Evolutionary conservation across 257 asterid genomes (phyloP).

Genomic region (Ehretia macrophylla): DNA sequence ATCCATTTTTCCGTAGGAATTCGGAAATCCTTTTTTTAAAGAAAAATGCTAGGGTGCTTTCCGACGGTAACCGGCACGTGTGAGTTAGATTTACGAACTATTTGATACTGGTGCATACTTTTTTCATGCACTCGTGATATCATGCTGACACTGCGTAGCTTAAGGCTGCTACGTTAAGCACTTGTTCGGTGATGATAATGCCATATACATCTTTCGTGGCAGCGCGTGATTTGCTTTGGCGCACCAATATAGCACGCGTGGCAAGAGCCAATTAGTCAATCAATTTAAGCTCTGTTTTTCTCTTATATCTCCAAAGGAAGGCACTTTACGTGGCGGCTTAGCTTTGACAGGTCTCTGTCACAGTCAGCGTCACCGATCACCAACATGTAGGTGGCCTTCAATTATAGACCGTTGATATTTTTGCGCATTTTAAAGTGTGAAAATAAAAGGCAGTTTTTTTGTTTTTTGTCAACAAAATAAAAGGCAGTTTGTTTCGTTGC

Average conservation of each 20-base stretch:
- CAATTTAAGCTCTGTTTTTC: not conserved
- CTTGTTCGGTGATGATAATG: too few relatives aligned
- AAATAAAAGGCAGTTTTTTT: not conserved
- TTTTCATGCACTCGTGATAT: too few relatives aligned
- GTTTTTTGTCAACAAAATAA: too few relatives aligned
- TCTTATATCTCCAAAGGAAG: not conserved
- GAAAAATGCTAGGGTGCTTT: too few relatives aligned
- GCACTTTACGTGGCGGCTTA: slow-evolving; percentile 31
- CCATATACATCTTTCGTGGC: too few relatives aligned
- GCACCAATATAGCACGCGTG: slow-evolving; percentile 3
- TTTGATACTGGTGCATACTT: too few relatives aligned
- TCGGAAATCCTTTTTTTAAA: too few relatives aligned
- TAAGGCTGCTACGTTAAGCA: too few relatives aligned
- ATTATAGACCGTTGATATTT: slow-evolving; percentile 16
- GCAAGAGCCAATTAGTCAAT: not conserved
- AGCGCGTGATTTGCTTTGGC: not conserved
- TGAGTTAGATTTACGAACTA: too few relatives aligned
- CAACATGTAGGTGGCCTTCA: slow-evolving; percentile 8
- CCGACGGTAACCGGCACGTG: too few relatives aligned
- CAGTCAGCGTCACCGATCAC: not conserved
- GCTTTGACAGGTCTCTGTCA: slow-evolving; percentile 7
- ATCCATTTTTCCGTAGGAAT: too few relatives aligned
- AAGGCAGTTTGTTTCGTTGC: not conserved
- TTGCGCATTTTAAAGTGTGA: slow-evolving; percentile 11
- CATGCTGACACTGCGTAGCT: too few relatives aligned